Evolutionary conservation across 371 early-diverging fungal genomes (phyloP), one percentile per base, ranked within the genome.

Genomic region (Cokeromyces recurvatus): DNA sequence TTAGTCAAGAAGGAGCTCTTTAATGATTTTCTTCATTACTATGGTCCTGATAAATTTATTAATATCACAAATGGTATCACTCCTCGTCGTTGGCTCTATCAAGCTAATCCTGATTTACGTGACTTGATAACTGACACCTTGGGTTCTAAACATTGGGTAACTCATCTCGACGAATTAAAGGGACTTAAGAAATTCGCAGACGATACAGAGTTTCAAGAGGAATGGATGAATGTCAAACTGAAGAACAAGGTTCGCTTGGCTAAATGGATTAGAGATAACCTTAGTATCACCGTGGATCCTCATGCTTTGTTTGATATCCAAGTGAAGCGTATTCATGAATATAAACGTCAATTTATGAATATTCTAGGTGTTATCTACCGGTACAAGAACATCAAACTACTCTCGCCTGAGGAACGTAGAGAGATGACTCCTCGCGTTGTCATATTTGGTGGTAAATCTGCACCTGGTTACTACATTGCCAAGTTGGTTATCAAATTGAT

Each of bases 341-440:
- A 95, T 72, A 95, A 95, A 78, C 89, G 95, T 46, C 95, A 95
- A 74, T 90, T 92, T 64, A 90, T 95, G 91, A 95, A 95, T 71
- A 94, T 95, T 55, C 64, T 95, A 24, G 71, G 84, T 41, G 92
- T 93, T 42, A 91, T 94, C 59, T 81, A 92, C 66, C 90, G 92
- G 44, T 95, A 95, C 80, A 67, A 82, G 56, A 55, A 64, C 2
- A 71, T 95, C 54, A 88, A 91, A 74, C 64, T 57, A 15, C 65
- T 94, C 84, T 51, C 80, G 19, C 55, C 78, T 19, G 74, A 72
- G 15, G 81, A 87, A 51, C 77, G 78, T 46, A 62, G 63, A 11
- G 65, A 81, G 24, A 74, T 79, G 32, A 80, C 86, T 27, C 90
- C 86, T 37, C 88, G 91, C 45, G 92, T 90, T 2, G 80, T 83